phyloP scores from a whole-genome alignment of 2,329 filamentous ascomycete species.

The Penicillium oxalicum region DNA sequence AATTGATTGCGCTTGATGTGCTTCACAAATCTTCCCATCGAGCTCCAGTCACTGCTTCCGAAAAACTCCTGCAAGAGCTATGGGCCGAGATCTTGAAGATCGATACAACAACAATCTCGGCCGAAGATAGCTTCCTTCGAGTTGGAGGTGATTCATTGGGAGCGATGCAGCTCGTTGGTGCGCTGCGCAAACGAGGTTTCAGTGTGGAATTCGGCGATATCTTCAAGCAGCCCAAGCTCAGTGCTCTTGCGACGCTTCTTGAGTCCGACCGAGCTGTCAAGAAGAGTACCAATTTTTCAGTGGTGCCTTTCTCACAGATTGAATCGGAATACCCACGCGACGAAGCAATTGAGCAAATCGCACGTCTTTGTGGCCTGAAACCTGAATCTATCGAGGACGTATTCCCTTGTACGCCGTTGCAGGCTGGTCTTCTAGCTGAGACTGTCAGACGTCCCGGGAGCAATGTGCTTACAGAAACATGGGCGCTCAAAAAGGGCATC shows the following conservation, averaged over 20 bases:
- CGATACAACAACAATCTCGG: too few species aligned
- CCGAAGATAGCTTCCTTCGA: constrained; percentile 7
- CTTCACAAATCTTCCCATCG: too few species aligned
- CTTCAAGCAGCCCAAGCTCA: constrained; percentile 1
- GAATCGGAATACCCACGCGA: neutral
- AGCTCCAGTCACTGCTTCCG: neutral
- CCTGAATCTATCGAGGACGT: neutral
- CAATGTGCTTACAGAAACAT: neutral
- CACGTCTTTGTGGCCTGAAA: neutral
- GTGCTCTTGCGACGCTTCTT: neutral
- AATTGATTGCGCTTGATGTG: too few species aligned
- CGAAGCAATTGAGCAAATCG: neutral
- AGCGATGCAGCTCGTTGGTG: constrained; percentile 5
- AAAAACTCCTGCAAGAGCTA: neutral
- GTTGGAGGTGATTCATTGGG: constrained; percentile 9
- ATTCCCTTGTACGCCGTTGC: neutral
- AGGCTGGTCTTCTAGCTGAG: neutral
- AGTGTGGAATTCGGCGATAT: constrained; percentile 4
- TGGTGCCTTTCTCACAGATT: neutral
- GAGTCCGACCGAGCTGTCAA: too few species aligned
- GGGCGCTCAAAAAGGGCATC: neutral
- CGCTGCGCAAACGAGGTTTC: neutral
- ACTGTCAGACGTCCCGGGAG: neutral
- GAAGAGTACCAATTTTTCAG: neutral
- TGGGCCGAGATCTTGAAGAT: neutral